Evolutionary conservation across 176 grass and related monocot genomes (phyloP).

Genomic region (Oryza officinalis): DNA sequence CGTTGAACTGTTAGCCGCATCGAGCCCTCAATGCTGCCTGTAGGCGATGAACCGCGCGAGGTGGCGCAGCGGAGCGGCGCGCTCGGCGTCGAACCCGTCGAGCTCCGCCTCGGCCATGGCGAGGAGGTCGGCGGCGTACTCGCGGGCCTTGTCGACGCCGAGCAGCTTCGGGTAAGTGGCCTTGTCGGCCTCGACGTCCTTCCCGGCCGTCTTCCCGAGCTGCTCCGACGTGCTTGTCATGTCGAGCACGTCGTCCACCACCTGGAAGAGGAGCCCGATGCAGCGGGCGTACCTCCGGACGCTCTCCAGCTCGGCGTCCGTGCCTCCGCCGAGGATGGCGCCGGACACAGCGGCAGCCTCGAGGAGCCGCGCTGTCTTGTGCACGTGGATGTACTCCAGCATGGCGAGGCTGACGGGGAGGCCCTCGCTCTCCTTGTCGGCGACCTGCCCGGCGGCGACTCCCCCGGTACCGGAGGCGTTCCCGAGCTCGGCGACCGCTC

Average conservation of each 20-base stretch:
- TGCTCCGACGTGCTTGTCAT: conserved; percentile 51
- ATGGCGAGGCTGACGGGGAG: neutral
- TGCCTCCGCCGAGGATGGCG: conserved; percentile 30
- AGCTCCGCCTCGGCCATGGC: conserved; percentile 45
- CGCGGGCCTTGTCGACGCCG: conserved; percentile 39
- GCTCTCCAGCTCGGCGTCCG: conserved; percentile 24
- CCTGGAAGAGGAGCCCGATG: conserved; percentile 52
- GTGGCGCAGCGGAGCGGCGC: conserved; percentile 43
- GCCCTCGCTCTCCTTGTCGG: conserved; percentile 44
- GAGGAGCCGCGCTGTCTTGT: conserved; percentile 55
- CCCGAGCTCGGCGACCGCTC: conserved; percentile 47
- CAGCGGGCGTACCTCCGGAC: conserved; percentile 40
- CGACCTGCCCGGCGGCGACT: conserved; percentile 42
- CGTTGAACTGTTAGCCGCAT: neutral
- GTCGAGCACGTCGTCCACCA: conserved; percentile 61
- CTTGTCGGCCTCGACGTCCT: conserved; percentile 50
- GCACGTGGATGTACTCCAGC: conserved; percentile 57
- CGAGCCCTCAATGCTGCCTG: conserved; percentile 23
- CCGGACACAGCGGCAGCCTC: conserved; percentile 50
- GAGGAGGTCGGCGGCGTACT: conserved; percentile 31
- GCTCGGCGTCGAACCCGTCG: conserved; percentile 24
- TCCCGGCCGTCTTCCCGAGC: conserved; percentile 60
- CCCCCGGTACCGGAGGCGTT: conserved; percentile 34
- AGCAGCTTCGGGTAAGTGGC: conserved; percentile 56
- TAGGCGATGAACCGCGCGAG: conserved; percentile 48